Evolutionary conservation across 495 filamentous ascomycete genomes (phyloP), one percentile per base, ranked within the genome.

Genomic region (Penicillium steckii): DNA sequence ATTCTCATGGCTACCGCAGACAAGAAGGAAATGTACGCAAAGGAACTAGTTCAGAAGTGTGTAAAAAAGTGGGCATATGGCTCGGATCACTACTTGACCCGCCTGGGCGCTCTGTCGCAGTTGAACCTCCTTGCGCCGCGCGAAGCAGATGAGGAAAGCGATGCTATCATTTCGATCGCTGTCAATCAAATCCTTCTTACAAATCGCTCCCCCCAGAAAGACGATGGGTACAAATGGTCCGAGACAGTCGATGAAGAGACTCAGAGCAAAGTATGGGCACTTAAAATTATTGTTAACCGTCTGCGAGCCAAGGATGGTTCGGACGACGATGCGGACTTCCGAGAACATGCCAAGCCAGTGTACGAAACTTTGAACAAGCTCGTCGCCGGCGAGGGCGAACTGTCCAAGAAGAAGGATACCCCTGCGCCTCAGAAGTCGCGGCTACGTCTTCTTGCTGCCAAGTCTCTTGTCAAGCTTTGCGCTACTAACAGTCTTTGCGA

Each of bases 241-340:
- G 85, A 92, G 46, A 75, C 79, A 2, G 75, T 80, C 12, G 90
- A 96, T 38, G 85, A 91, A 15, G 91, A 97, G 56, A 84, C 85
- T 13, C 79, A 85, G 30, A 88, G 90, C 17, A 97, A 97, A 66
- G 80, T 84, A 45, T 90, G 91, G 78, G 89, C 93, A n/a, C 76
- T 97, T 27, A 91, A 86, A 60, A 85, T 90, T 26, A 80, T 97
- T 17, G 90, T 95, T 22, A 99, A 97, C 64, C 82, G 88, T 37
- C 76, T 97, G 2, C 84, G 89, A 21, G 85, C 88, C 17, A 73
- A 80, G 48, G 83, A 83, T 17, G 72, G 77, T 10, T 65, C 74
- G 2, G 73, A 75, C n/a, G 63, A 65, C 19, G 61, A 72, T 9
- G 80, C 82, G 15, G 80, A 80, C 44, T 82, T 88, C 53, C 82